Evolutionary conservation across 1,284 basidiomycete species (phyloP).

Genomic region (Ustilago nuda): DNA sequence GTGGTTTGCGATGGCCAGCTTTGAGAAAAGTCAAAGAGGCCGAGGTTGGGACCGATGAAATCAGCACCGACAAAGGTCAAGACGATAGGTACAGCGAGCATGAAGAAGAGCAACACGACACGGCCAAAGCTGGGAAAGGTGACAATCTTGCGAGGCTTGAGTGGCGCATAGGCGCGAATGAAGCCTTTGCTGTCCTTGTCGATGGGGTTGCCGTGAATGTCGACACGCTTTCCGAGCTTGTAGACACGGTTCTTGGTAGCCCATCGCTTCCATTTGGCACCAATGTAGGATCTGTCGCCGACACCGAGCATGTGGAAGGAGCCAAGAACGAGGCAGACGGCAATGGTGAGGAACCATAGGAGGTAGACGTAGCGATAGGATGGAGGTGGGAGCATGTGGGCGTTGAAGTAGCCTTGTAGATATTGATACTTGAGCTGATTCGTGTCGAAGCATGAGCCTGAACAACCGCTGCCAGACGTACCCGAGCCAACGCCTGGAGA

Average conservation of each 20-base stretch:
- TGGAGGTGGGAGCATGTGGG: slow-evolving; percentile 70
- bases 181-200: slow-evolving; percentile 34
- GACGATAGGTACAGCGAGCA: slow-evolving; percentile 57
- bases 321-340: slow-evolving; percentile 63
- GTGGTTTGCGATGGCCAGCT: slow-evolving; percentile 49
- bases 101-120: slow-evolving; percentile 55
- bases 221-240: slow-evolving; percentile 48
- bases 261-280: slow-evolving; percentile 63
- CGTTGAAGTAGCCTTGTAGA: slow-evolving; percentile 66
- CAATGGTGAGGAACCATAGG: slow-evolving; percentile 68
- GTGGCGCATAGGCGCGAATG: slow-evolving; percentile 28
- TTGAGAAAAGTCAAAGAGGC: slow-evolving; percentile 59
- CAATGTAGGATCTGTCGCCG: slow-evolving; percentile 58
- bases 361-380: slow-evolving; percentile 71
- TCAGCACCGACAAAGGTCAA: slow-evolving; percentile 77
- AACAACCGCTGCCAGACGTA: slow-evolving; percentile 32
- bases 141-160: slow-evolving; percentile 43
- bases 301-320: slow-evolving; percentile 64
- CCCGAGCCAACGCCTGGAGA: slow-evolving; percentile 34
- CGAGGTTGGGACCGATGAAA: slow-evolving; percentile 76
- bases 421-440: slow-evolving; percentile 57
- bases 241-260: slow-evolving; percentile 59
- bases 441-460: slow-evolving; percentile 53
- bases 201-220: slow-evolving; percentile 38
- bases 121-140: slow-evolving; percentile 58